Evolutionary conservation across 164 flowering plant genomes (phyloP).

Genomic region (Houttuynia cordata): DNA sequence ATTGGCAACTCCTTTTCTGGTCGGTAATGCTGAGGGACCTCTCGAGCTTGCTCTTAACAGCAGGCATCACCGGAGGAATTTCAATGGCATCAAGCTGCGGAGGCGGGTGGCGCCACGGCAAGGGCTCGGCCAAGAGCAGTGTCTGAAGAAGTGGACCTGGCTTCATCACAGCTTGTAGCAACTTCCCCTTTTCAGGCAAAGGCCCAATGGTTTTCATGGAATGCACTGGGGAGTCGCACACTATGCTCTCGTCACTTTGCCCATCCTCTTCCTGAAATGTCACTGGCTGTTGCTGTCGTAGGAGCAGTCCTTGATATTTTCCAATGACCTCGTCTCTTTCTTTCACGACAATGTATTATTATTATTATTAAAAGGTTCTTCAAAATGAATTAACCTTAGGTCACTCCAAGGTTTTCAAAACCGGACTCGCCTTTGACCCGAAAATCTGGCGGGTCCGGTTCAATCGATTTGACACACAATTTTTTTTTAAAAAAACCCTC

Average conservation of each 20-base stretch:
- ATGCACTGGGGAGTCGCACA: conserved; percentile 21
- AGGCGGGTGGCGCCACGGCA: conserved; percentile 79
- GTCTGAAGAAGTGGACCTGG: conserved; percentile 75
- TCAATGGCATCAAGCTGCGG: conserved; percentile 24
- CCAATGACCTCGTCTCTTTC: conserved; percentile 70
- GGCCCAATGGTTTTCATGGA: conserved; percentile 32
- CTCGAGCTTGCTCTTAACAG: background rate
- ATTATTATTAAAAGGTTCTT: conserved; percentile 32
- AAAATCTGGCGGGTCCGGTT: too few relatives aligned
- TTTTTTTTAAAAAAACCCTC: too few relatives aligned
- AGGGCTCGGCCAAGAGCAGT: conserved; percentile 63
- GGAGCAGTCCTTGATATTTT: conserved; percentile 36
- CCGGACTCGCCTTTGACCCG: too few relatives aligned
- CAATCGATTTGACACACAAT: too few relatives aligned
- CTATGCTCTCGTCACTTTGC: conserved; percentile 2
- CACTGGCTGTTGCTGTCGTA: conserved; percentile 27
- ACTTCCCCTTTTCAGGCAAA: conserved; percentile 58
- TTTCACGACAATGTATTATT: conserved; percentile 26
- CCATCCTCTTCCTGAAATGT: background rate
- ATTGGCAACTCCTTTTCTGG: background rate
- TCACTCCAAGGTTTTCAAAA: too few relatives aligned
- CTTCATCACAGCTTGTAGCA: conserved; percentile 59
- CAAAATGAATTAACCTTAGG: too few relatives aligned
- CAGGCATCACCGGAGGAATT: conserved; percentile 28
- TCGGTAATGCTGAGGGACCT: background rate